These are phyloP conservation scores for Calvatia gigantea DNA, from an alignment of 768 basidiomycete genomes.

Conservation along the genomic window DNA sequence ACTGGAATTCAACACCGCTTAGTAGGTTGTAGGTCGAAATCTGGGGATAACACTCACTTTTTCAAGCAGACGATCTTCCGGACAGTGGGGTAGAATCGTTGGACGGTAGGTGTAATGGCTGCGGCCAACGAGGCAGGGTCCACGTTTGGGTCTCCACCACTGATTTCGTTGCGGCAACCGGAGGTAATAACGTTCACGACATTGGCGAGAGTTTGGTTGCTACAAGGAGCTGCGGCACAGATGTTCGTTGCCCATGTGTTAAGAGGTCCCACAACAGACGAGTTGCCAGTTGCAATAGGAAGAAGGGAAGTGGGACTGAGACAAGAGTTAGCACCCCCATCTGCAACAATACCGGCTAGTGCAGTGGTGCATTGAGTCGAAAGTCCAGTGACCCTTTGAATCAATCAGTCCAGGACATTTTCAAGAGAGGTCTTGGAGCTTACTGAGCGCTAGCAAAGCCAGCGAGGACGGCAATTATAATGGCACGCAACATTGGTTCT, in stretches of 20 bases:
- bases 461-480: constrained; percentile 26
- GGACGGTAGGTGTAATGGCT: constrained; percentile 34
- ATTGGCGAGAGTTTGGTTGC: constrained; percentile 52
- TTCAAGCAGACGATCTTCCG: constrained; percentile 59
- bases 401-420: not conserved
- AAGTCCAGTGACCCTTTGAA: constrained; percentile 26
- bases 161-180: constrained; percentile 40
- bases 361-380: constrained; percentile 48
- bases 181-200: constrained; percentile 49
- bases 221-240: constrained; percentile 50
- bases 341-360: constrained; percentile 39
- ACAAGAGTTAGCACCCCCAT: constrained; percentile 43
- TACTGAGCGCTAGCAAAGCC: constrained; percentile 35
- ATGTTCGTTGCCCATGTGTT: constrained; percentile 57
- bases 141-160: not conserved
- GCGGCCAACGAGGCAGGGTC: not conserved
- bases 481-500: constrained; percentile 21
- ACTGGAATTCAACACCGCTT: constrained; percentile 19
- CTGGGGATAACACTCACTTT: constrained; percentile 43
- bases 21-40: too few relatives aligned
- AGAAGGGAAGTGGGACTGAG: constrained; percentile 45
- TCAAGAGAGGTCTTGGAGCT: constrained; percentile 14
- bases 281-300: constrained; percentile 29
- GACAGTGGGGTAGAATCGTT: constrained; percentile 53
- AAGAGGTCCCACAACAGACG: constrained; percentile 43